Percentiles rank a stretch among this genome's conserved stretches.
Evolutionary conservation across 768 basidiomycete species (phyloP).

Genomic region (Leucogyrophana mollusca): DNA sequence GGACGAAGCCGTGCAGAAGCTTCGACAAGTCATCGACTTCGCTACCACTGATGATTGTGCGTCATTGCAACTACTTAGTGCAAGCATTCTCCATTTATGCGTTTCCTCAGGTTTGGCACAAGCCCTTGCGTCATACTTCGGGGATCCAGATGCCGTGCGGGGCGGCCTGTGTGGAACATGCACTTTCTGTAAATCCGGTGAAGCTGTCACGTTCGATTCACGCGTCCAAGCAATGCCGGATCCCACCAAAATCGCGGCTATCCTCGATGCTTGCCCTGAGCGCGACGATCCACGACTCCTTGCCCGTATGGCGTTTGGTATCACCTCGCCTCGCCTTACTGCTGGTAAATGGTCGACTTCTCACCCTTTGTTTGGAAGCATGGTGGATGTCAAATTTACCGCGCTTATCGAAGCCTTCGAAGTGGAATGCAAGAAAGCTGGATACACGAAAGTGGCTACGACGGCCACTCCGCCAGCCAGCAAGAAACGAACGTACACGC

Average conservation of each 20-base stretch:
- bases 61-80: slow-evolving; percentile 5
- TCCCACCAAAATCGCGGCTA: slow-evolving; percentile 30
- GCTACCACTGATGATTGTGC: slow-evolving; percentile 38
- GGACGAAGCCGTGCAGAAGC: slow-evolving; percentile 38
- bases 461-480: slow-evolving; percentile 4
- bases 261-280: slow-evolving; percentile 41
- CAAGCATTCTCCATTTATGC: neutral
- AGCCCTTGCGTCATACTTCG: slow-evolving; percentile 42
- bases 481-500: slow-evolving; percentile 9
- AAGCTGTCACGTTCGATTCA: slow-evolving; percentile 30
- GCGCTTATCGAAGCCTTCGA: slow-evolving; percentile 41
- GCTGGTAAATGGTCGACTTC: slow-evolving; percentile 37
- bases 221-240: slow-evolving; percentile 19
- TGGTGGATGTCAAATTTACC: slow-evolving; percentile 40
- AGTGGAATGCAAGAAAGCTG: slow-evolving; percentile 36
- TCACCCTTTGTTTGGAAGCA: slow-evolving; percentile 44
- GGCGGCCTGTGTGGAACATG: slow-evolving; percentile 40
- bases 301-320: slow-evolving; percentile 51
- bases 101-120: slow-evolving; percentile 39
- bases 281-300: slow-evolving; percentile 49
- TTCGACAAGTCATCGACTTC: slow-evolving; percentile 38
- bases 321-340: slow-evolving; percentile 44
- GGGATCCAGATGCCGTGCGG: slow-evolving; percentile 39
- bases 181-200: slow-evolving; percentile 40
- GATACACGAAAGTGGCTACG: slow-evolving; percentile 20